Evolutionary conservation across 2,329 filamentous ascomycete species (phyloP), one percentile per base, ranked within the genome.

Genomic region (Pseudogymnoascus sp.): DNA sequence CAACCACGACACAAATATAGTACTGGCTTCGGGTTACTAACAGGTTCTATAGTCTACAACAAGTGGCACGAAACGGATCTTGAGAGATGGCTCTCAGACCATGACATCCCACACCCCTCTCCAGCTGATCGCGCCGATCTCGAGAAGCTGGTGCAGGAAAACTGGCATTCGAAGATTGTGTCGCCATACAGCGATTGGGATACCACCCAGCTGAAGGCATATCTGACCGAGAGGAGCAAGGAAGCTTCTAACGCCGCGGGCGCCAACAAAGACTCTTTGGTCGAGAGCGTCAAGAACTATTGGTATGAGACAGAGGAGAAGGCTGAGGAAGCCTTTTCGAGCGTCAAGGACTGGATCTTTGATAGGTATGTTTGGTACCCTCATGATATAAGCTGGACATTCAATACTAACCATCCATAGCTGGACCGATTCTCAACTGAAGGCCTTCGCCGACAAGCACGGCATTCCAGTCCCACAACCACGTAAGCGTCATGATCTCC

Each of bases 51-150:
- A 96, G 93, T 88, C 14, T 97, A 97, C 82, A 97, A 97, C 79
- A 97, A 94, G 75, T 99, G 94, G 94, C 93, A 97, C 71, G 88
- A 97, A 80, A 96, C 91, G 21, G 94, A 99, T 81, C 85, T 99
- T 31, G 93, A 99, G 79, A 86, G 92, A 71, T 99, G 94, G 94
- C 86, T 99, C 59, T 90, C 90, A 31, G 94, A 99, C 74, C 84
- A 97, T 78, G 85, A 92, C 74, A 82, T 99, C 63, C 91, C 93
- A 8, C 92, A 97, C 74, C 92, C 94, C n/a, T 87, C 85, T 10
- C 86, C 92, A 10, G 86, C 93, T 59, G 92, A 97, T 76, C 91
- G 94, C 72, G 96, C 94, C 77, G 91, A 96, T 68, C 86, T 99
- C n/a, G 90, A 96, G 77, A 87, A 87, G 65, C 79, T 95, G n/a